Evolutionary conservation across 2,329 filamentous ascomycete species (phyloP).

Genomic region (Xylariaceae sp.): DNA sequence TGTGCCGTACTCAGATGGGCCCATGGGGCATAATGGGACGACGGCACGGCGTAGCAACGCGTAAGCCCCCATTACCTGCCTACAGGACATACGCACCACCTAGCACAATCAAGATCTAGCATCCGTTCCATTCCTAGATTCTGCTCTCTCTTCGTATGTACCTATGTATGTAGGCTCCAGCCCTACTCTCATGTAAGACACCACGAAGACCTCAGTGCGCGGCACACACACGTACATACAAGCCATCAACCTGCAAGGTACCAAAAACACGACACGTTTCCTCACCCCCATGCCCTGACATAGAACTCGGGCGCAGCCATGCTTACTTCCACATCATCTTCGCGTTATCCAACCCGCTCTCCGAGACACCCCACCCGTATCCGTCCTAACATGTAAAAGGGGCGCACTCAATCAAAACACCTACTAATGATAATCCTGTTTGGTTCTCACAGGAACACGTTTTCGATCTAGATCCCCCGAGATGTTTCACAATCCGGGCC

Average conservation of each 20-base stretch:
- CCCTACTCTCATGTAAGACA: background rate
- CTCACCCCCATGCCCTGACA: background rate
- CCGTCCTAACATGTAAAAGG: conserved; percentile 1
- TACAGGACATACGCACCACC: background rate
- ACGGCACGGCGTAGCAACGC: background rate
- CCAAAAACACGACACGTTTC: background rate
- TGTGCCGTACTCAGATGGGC: background rate
- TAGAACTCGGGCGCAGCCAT: background rate
- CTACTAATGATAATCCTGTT: no score
- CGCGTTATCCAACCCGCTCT: background rate
- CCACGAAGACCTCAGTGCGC: background rate
- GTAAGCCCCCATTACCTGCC: background rate
- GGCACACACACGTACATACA: background rate
- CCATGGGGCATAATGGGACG: background rate
- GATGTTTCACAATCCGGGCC: background rate
- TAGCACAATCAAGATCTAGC: background rate
- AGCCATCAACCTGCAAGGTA: background rate
- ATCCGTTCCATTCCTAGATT: background rate
- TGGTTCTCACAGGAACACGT: conserved; percentile 9
- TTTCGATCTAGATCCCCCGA: conserved; percentile 1
- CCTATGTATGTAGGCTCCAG: background rate
- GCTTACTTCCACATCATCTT: background rate
- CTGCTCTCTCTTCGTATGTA: no score
- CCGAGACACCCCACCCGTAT: conserved; percentile 6
- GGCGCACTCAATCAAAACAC: background rate